Evolutionary conservation across 2,329 filamentous ascomycete genomes (phyloP), one percentile per base, ranked within the genome.

Genomic region (Lojkania enalia): DNA sequence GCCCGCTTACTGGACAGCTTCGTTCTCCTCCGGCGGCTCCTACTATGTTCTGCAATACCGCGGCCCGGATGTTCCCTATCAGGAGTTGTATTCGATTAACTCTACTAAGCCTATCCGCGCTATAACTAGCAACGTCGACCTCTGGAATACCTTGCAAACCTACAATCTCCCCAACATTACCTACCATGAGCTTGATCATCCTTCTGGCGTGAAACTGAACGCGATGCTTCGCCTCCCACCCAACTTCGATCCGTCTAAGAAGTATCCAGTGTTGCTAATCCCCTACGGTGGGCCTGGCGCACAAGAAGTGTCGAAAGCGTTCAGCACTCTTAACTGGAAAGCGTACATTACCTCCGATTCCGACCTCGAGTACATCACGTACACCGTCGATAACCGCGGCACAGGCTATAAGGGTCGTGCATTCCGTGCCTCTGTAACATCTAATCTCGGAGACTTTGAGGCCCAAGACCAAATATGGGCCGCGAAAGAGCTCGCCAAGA

Each of bases 241-340:
- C 11, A 82, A 82, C 63, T 87, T 87, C 51, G 75, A 85, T 60
- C 67, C 81, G 0, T 59, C 67, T 12, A 83, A 82, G 69, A 82
- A 83, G 53, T 87, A 88, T 59, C 84, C 85, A 0, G 76, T 83
- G 1, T 71, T 88, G 0, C 83, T 88, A 58, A 83, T 80, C 1
- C 83, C 84, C 0, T 88, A 88, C 61, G 85, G 85, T 15, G 85
- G 84, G 0, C 85, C 84, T 0, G 80, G 79, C 45, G 78, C 83
- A 0, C 84, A 87, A 56, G 71, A 80, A 49, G 82, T 84, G 1
- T 69, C 59, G 42, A 86, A 86, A 63, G 58, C 66, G 1, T 86
- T 81, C 68, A 72, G 75, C 42, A 44, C 75, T 0, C 72, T 82
- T 19, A 74, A 74, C 54, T 87, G 81, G 80, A 77, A 77, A 37